Evolutionary conservation across 345 rosid species (phyloP).

Genomic region (Capsella bursapastoris): DNA sequence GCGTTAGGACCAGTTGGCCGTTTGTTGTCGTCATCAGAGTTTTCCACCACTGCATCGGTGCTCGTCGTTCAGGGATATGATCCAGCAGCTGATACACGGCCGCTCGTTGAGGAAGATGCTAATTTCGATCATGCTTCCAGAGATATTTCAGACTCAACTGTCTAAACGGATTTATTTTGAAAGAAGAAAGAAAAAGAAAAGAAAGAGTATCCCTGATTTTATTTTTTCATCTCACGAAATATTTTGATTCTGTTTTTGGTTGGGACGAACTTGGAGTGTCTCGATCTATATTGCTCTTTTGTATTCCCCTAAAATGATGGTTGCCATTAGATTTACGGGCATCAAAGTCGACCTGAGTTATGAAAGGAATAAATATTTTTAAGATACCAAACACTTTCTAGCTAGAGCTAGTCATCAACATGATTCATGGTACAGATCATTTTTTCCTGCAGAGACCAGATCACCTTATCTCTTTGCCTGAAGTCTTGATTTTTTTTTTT

Average conservation of each 20-base stretch:
- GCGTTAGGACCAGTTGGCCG: conserved; percentile 60
- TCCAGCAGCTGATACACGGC: conserved; percentile 42
- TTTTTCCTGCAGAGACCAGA: too few relatives aligned
- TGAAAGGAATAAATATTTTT: neutral
- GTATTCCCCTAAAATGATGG: conserved; percentile 13
- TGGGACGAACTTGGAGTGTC: neutral
- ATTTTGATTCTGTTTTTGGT: conserved; percentile 1
- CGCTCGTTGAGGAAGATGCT: conserved; percentile 41
- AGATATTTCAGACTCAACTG: conserved; percentile 29
- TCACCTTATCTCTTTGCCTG: too few relatives aligned
- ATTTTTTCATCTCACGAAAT: too few relatives aligned
- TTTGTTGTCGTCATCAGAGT: conserved; percentile 52
- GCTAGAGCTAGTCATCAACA: too few relatives aligned
- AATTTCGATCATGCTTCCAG: conserved; percentile 22
- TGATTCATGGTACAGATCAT: too few relatives aligned
- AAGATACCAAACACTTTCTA: neutral
- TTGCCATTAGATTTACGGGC: conserved; percentile 27
- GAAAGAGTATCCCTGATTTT: too few relatives aligned
- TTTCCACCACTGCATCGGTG: conserved; percentile 53
- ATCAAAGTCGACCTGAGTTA: neutral
- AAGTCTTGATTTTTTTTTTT: too few relatives aligned
- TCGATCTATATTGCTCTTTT: neutral
- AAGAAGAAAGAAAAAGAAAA: too few relatives aligned
- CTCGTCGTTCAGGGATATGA: conserved; percentile 53
- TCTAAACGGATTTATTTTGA: conserved; percentile 13